These are phyloP conservation scores for Fusarium nodosum DNA, from an alignment of 2,329 filamentous ascomycete genomes.

Conservation along the genomic window DNA sequence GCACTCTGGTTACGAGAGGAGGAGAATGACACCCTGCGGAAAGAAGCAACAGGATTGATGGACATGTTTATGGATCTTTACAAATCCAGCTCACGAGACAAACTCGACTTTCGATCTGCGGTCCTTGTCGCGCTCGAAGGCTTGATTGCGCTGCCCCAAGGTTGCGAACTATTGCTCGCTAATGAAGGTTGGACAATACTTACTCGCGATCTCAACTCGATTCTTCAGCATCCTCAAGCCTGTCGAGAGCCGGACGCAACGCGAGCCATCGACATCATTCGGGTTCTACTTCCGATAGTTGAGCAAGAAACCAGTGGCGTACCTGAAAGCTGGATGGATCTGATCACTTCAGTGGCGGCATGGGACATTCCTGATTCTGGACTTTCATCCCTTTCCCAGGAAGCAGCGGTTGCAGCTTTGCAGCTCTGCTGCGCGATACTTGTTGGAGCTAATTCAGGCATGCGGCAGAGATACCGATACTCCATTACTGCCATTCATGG, in stretches of 20 bases:
- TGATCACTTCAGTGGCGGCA: constrained; percentile 65
- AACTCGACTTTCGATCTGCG: constrained; percentile 68
- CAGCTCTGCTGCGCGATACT: constrained; percentile 70
- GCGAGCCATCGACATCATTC: constrained; percentile 68
- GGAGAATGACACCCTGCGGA: constrained; percentile 70
- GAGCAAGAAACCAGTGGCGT: constrained; percentile 62
- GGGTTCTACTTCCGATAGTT: constrained; percentile 66
- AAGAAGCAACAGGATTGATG: constrained; percentile 69
- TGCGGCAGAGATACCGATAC: constrained; percentile 65
- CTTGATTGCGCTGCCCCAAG: constrained; percentile 63
- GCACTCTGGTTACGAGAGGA: constrained; percentile 79
- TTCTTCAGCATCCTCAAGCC: constrained; percentile 54
- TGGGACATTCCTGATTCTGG: constrained; percentile 58
- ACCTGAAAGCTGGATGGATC: constrained; percentile 69
- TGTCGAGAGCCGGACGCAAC: constrained; percentile 52
- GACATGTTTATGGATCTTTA: constrained; percentile 77
- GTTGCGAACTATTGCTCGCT: constrained; percentile 62
- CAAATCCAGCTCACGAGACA: constrained; percentile 52
- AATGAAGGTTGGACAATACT: constrained; percentile 69
- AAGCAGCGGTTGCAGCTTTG: constrained; percentile 67
- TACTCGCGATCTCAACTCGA: constrained; percentile 62
- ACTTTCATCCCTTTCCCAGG: constrained; percentile 52
- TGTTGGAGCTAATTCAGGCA: constrained; percentile 59
- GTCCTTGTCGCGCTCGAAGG: constrained; percentile 72
- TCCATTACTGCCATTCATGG: constrained; percentile 66